Conservation (phyloP, 108 stramenopile species). For the Seminavis robusta region DNA sequence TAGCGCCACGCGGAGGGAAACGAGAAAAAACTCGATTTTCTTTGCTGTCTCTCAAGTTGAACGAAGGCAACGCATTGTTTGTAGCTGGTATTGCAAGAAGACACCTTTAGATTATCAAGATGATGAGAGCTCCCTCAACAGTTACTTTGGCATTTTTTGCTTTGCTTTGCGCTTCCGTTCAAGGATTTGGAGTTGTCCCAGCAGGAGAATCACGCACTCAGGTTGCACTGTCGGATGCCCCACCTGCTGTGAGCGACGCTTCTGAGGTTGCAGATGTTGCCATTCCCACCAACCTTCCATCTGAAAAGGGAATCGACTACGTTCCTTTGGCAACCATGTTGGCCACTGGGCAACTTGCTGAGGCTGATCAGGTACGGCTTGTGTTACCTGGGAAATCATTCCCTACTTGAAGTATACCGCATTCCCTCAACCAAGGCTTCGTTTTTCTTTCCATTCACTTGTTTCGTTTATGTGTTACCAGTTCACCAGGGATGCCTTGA, state of each 20-base stretch:
- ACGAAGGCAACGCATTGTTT: background rate
- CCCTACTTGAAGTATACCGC: conserved; percentile 2
- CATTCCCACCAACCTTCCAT: conserved; percentile 84
- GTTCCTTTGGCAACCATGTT: conserved; percentile 90
- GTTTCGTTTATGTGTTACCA: conserved; percentile 8
- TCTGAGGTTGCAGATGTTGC: conserved; percentile 43
- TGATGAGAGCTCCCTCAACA: background rate
- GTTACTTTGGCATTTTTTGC: background rate
- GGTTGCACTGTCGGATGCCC: conserved; percentile 57
- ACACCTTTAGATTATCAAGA: background rate
- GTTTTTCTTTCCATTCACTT: background rate
- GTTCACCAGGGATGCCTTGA: conserved; percentile 95
- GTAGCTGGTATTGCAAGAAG: background rate
- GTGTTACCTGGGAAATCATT: background rate
- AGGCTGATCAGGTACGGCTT: conserved; percentile 82
- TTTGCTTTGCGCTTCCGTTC: background rate
- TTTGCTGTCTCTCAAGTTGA: background rate
- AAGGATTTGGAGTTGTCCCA: background rate
- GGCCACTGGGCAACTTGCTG: conserved; percentile 82
- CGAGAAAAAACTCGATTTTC: background rate
- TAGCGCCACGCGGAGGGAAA: background rate
- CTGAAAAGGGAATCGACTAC: conserved; percentile 88
- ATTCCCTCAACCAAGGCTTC: no score
- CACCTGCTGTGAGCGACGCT: conserved; percentile 41
- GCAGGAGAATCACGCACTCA: conserved; percentile 19